A percentile compares a stretch with the other conserved stretches of the same genome.
These are phyloP conservation scores for Trametes pubescens DNA, from an alignment of 1,284 basidiomycete species.

Conservation along the genomic window DNA sequence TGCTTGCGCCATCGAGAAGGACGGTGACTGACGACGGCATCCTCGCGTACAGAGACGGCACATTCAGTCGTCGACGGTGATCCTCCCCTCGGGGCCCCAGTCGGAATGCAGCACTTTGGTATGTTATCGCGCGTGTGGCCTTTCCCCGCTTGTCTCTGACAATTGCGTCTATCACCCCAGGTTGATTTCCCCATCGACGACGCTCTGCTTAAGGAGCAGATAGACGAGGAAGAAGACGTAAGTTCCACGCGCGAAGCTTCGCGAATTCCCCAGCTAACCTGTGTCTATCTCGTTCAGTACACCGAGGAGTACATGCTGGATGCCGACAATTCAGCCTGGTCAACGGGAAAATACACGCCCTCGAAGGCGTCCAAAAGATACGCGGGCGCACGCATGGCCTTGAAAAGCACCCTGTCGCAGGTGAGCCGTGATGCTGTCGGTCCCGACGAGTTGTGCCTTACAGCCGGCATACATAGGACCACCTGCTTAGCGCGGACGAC, in stretches of 20 bases:
- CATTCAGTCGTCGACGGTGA: conserved; percentile 25
- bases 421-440: conserved; percentile 3
- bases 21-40: conserved; percentile 13
- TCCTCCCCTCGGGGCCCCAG: conserved; percentile 34
- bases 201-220: conserved; percentile 14
- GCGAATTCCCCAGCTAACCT: neutral
- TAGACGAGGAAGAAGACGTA: conserved; percentile 19
- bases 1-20: conserved; percentile 13
- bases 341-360: conserved; percentile 23
- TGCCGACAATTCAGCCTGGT: conserved; percentile 39
- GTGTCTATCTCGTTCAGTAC: conserved; percentile 7
- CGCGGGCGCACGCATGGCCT: conserved; percentile 10
- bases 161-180: conserved; percentile 24
- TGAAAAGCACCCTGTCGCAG: conserved; percentile 12
- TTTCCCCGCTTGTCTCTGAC: neutral
- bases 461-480: conserved; percentile 34
- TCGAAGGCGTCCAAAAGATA: conserved; percentile 17
- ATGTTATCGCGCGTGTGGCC: conserved; percentile 5
- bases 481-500: conserved; percentile 52
- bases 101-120: conserved; percentile 48
- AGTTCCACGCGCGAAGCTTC: neutral
- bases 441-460: neutral
- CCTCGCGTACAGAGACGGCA: conserved; percentile 33
- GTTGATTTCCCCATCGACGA: conserved; percentile 38
- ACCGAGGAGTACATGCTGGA: conserved; percentile 32